Evolutionary conservation across 805 yeast genomes (phyloP), one percentile per base, ranked within the genome.

Genomic region (Teunomyces gatunensis): DNA sequence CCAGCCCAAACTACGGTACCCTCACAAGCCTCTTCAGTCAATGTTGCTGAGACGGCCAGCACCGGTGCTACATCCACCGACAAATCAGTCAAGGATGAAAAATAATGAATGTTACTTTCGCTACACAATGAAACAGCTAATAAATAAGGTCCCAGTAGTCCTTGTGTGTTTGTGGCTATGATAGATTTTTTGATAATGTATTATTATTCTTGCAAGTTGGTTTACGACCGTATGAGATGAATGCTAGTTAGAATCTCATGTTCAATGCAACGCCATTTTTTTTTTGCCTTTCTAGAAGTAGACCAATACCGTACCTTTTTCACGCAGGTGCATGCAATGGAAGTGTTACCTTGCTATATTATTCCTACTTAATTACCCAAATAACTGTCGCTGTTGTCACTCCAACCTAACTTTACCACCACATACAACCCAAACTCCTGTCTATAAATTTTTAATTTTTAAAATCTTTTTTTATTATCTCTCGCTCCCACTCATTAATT

Each of bases 31-130:
- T 29, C 44, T 5, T 30, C 34, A 27, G 43, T 28, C 39, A 35
- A 17, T 20, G 39, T 13, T 3, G 27, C 42, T 13, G 42, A 27
- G 7, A 17, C 42, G 20, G 20, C 21, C 15, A 28, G 42, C 23
- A 39, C 33, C 13, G 42, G 33, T 23, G 42, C 33, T n/a, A 28
- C 42, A 18, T 27, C 42, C 23, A 17, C 42, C 25, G 42, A 39
- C 11, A 28, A 27, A 18, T 27, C 42, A 10, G 33, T 27, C 23
- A 39, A 39, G 34, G 33, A 39, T 18, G 42, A 39, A 39, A 28
- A 39, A 39, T 27, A 39, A 39, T 21, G 13, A 12, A 36, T 21
- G 39, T 35, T 35, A 17, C 23, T 15, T 30, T 30, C 13, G 39
- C 20, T 35, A 35, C 39, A 35, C 39, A 18, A 18, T 35, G 39